Base-by-base conservation (phyloP, 2,329 filamentous ascomycete genomes). In the Leptographium lundbergii region DNA sequence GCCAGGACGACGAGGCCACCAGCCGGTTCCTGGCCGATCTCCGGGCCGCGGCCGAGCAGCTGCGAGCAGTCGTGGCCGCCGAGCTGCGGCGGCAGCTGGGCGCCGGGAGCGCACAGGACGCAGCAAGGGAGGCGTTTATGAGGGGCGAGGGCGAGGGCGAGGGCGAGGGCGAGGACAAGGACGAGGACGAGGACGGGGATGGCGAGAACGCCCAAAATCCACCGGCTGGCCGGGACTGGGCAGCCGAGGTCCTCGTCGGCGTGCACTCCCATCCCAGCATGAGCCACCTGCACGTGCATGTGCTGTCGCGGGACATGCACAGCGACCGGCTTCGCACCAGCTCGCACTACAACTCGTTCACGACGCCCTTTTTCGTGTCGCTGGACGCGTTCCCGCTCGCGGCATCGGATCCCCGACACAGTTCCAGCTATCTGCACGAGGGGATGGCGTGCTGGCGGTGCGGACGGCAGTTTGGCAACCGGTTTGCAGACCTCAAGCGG, bases 291-390 rank as follows among this genome's bases (percentile, higher is more conserved):
- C 94, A 99, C 72, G 78, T 97, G 4, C 94, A 99, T 71, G 83
- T 97, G 34, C 73, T 97, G 60, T 89, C 88, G 47, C 77, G 82
- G 22, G 94, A 99, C 69, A 86, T 89, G 77, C 78, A 83, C 66
- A 90, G 86, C 45, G 78, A 81, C 13, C 79, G 78, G 53, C 65
- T 96, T 71, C 89, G 86, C 73, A 85, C 92, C 68, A 79, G 84
- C 63, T 92, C 91, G 70, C 94, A 97, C 73, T 97, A 96, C 73
- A 89, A 94, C 68, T 94, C 88, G 63, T 97, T 97, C 72, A 84
- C 82, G 36, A 95, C 91, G 57, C 81, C 81, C 4, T 99, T 97
- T 69, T 81, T 99, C 25, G 81, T 97, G 14, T 77, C 80, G 19
- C 67, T 97, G 29, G 84, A 84, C 25, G 88, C 91, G 61, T 92